These are phyloP conservation scores for Ustilago crameri DNA, from an alignment of 1,284 basidiomycete genomes.

Conservation along the genomic window DNA sequence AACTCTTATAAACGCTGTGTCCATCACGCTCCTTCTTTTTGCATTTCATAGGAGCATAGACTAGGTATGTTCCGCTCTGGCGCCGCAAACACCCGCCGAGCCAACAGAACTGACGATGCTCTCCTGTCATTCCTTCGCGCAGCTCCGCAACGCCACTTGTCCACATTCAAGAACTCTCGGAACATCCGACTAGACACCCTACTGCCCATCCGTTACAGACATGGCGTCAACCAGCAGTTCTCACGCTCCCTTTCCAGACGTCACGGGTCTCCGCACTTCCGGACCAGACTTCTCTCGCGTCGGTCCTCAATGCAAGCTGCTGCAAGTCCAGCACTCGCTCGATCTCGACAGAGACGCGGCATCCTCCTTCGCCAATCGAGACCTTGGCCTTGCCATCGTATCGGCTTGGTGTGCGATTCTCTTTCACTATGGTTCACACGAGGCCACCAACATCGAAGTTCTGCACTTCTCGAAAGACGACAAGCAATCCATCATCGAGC, in stretches of 20 bases:
- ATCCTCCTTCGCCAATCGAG: constrained; percentile 14
- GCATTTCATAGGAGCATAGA: no score
- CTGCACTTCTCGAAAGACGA: constrained; percentile 14
- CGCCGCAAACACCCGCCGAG: no score
- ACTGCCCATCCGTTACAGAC: not conserved
- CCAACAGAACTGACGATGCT: no score
- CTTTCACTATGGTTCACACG: constrained; percentile 43
- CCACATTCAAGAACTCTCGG: no score
- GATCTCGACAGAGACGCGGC: constrained; percentile 5
- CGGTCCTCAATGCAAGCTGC: constrained; percentile 27
- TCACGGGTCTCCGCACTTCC: constrained; percentile 57
- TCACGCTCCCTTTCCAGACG: constrained; percentile 63
- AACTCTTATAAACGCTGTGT: no score
- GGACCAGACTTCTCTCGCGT: constrained; percentile 43
- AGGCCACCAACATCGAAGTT: constrained; percentile 42
- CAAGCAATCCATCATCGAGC: constrained; percentile 22
- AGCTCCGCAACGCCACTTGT: no score
- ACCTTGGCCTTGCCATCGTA: constrained; percentile 31
- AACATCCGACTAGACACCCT: no score
- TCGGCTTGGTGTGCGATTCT: constrained; percentile 46
- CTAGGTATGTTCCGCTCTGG: no score
- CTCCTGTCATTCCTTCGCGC: no score
- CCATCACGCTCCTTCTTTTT: no score
- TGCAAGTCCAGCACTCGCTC: constrained; percentile 18
- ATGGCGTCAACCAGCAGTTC: constrained; percentile 19